phyloP scores from a whole-genome alignment of 805 yeast species.

The Tetrapisispora arboricola region DNA sequence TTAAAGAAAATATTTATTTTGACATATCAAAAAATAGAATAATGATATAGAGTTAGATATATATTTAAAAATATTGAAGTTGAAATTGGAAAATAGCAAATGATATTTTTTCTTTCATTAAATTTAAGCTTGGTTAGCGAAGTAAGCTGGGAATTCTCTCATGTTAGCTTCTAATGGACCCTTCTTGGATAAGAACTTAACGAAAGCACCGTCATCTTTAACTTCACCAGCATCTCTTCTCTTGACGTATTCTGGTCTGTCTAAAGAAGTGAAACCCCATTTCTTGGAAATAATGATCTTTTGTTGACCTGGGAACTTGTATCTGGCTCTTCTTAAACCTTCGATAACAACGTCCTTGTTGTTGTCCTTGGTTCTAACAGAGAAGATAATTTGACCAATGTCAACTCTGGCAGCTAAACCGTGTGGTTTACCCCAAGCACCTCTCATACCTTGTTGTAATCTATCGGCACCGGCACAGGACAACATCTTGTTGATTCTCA shows the following conservation, averaged over 20 bases:
- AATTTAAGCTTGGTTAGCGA: conserved; percentile 35
- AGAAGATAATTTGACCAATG: conserved; percentile 97
- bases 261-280: conserved; percentile 99
- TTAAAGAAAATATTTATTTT: too few relatives aligned
- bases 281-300: conserved; percentile 98
- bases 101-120: neutral
- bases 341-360: conserved; percentile 97
- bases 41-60: neutral
- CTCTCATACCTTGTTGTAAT: conserved; percentile 99
- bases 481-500: conserved; percentile 99
- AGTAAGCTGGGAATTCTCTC: conserved; percentile 86
- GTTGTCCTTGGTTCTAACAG: conserved; percentile 96
- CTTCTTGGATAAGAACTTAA: conserved; percentile 93
- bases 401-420: conserved; percentile 99
- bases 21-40: too few relatives aligned
- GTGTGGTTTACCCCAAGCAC: conserved; percentile 99
- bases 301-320: conserved; percentile 99
- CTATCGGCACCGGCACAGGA: conserved; percentile 99
- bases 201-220: conserved; percentile 99
- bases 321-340: conserved; percentile 99
- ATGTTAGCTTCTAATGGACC: conserved; percentile 91
- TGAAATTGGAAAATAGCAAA: neutral
- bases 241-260: conserved; percentile 93
- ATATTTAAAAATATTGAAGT: neutral
- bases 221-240: conserved; percentile 97